Conservation (phyloP, 352 stramenopile species). For the Pythium phragmiticola region DNA sequence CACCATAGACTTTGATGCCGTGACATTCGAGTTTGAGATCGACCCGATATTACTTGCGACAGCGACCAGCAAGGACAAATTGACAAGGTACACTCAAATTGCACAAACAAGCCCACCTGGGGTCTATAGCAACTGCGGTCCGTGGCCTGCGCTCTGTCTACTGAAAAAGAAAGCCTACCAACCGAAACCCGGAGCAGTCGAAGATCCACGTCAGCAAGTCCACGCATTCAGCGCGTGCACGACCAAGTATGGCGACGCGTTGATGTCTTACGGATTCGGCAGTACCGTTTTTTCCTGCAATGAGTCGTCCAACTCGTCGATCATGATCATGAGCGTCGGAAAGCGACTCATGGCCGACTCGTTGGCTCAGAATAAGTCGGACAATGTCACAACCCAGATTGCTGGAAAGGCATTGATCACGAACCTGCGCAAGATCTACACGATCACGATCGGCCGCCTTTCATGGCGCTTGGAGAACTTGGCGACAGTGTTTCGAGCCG, state of each 20-base stretch:
- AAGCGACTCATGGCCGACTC: constrained; percentile 18
- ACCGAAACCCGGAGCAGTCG: too few species aligned
- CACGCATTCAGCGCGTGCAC: too few species aligned
- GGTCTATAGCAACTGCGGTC: constrained; percentile 12
- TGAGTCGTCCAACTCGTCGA: neutral
- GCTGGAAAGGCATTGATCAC: neutral
- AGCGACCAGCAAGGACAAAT: neutral
- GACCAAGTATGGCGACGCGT: too few species aligned
- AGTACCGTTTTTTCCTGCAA: neutral
- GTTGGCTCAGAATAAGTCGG: constrained; percentile 4
- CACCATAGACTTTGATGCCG: constrained; percentile 19
- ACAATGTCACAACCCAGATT: neutral
- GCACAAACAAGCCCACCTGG: neutral
- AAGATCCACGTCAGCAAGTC: too few species aligned
- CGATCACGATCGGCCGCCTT: constrained; percentile 27
- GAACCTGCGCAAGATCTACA: constrained; percentile 30
- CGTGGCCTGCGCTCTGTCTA: neutral
- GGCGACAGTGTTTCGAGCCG: constrained; percentile 8
- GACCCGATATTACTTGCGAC: constrained; percentile 15
- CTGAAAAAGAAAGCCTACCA: constrained; percentile 5
- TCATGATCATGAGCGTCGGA: constrained; percentile 7
- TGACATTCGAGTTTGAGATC: constrained; percentile 22
- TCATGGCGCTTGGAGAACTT: constrained; percentile 20
- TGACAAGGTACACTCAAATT: constrained; percentile 10
- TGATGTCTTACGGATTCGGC: neutral